These are phyloP conservation scores for Globisporangium barbulae DNA, from an alignment of 352 stramenopile species.

Conservation along the genomic window DNA sequence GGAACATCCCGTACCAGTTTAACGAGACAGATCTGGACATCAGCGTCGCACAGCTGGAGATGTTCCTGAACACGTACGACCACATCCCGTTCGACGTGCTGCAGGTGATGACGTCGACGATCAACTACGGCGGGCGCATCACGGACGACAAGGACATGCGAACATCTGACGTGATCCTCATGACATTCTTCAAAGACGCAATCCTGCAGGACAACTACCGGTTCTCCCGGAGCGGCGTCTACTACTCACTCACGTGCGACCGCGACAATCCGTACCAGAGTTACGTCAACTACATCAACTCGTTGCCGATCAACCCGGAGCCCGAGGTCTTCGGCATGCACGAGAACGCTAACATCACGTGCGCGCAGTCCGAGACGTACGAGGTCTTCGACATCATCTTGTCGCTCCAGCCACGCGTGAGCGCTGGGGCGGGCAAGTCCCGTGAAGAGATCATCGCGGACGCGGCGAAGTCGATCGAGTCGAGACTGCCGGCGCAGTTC, in stretches of 20 bases:
- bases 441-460: conserved; percentile 79
- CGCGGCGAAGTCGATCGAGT: conserved; percentile 66
- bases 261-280: conserved; percentile 57
- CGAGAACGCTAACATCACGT: conserved; percentile 93
- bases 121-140: conserved; percentile 94
- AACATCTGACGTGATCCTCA: conserved; percentile 88
- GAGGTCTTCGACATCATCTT: conserved; percentile 86
- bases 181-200: conserved; percentile 84
- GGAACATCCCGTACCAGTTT: conserved; percentile 98
- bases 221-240: conserved; percentile 83
- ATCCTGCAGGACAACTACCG: conserved; percentile 77
- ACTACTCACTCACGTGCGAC: conserved; percentile 81
- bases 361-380: conserved; percentile 86
- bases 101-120: conserved; percentile 91
- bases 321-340: conserved; percentile 94
- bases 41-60: conserved; percentile 75
- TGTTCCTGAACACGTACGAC: conserved; percentile 88
- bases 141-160: conserved; percentile 94
- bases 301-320: conserved; percentile 87
- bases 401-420: conserved; percentile 74
- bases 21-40: conserved; percentile 96
- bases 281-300: conserved; percentile 94
- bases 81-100: conserved; percentile 87
- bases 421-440: conserved; percentile 59
- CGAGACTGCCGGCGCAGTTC: conserved; percentile 55